Evolutionary conservation across 1,284 basidiomycete species (phyloP).

Genomic region (Ceratobasidium papillatum): DNA sequence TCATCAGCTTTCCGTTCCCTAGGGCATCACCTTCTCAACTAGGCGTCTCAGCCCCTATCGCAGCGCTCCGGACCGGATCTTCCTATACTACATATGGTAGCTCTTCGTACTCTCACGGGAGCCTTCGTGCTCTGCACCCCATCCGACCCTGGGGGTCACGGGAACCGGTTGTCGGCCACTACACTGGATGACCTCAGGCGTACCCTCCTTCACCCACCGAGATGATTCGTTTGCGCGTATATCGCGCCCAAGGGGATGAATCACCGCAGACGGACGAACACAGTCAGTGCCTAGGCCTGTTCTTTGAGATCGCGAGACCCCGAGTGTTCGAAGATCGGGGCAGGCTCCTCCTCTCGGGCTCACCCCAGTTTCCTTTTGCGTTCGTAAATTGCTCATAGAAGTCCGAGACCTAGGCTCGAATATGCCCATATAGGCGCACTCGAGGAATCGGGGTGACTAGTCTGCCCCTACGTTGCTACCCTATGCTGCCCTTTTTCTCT

Average conservation of each 20-base stretch:
- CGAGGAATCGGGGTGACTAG: conserved; percentile 18
- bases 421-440: conserved; percentile 8
- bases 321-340: background rate
- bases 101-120: conserved; percentile 3
- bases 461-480: background rate
- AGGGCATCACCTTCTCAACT: conserved; percentile 23
- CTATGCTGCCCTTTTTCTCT: background rate
- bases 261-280: background rate
- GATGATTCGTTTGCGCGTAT: background rate
- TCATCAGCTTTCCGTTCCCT: conserved; percentile 9
- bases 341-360: conserved; percentile 16
- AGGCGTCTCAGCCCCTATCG: background rate
- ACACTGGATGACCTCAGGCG: conserved; percentile 13
- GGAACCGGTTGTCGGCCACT: background rate
- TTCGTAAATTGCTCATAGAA: conserved; percentile 5
- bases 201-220: conserved; percentile 11
- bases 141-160: conserved; percentile 26
- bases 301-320: background rate
- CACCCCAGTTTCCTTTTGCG: conserved; percentile 24
- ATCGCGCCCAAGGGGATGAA: background rate
- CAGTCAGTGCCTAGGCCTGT: background rate
- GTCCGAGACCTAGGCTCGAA: conserved; percentile 24
- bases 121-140: conserved; percentile 32
- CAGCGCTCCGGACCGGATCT: conserved; percentile 29
- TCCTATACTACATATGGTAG: conserved; percentile 18